Conservation (phyloP, 2,329 filamentous ascomycete species). For the Septoria petroselini region DNA sequence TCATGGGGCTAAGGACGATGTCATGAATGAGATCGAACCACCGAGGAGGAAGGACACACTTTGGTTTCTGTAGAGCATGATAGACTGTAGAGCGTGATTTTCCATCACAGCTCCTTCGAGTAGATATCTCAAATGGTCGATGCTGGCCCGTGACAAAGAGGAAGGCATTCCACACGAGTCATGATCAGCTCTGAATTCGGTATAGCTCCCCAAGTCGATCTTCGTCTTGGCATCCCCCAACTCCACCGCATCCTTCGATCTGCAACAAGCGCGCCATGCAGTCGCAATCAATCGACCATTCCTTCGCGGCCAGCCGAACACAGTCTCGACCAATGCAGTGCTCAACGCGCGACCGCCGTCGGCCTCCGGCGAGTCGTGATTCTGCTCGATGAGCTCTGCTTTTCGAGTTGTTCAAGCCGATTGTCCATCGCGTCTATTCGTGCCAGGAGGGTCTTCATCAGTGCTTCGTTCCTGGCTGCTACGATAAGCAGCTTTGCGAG, state of each 20-base stretch:
- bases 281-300: constrained; percentile 6
- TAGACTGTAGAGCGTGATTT: neutral
- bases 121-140: neutral
- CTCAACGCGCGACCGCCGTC: neutral
- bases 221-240: neutral
- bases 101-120: neutral
- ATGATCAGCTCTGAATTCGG: neutral
- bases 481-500: constrained; percentile 11
- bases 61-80: constrained; percentile 12
- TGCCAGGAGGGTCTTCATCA: constrained; percentile 14
- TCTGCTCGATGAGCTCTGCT: neutral
- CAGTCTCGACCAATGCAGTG: neutral
- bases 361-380: neutral
- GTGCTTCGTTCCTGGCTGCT: constrained; percentile 14
- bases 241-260: constrained; percentile 3
- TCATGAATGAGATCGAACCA: neutral
- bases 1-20: neutral
- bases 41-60: constrained; percentile 1
- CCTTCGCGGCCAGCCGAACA: neutral
- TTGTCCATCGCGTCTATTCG: constrained; percentile 17
- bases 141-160: too few species aligned
- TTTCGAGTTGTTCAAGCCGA: constrained; percentile 8
- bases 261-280: constrained; percentile 3
- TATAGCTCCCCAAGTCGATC: neutral
- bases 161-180: constrained; percentile 1